phyloP scores from a whole-genome alignment of 1,284 basidiomycete genomes.

The Ustilago loliicola region DNA sequence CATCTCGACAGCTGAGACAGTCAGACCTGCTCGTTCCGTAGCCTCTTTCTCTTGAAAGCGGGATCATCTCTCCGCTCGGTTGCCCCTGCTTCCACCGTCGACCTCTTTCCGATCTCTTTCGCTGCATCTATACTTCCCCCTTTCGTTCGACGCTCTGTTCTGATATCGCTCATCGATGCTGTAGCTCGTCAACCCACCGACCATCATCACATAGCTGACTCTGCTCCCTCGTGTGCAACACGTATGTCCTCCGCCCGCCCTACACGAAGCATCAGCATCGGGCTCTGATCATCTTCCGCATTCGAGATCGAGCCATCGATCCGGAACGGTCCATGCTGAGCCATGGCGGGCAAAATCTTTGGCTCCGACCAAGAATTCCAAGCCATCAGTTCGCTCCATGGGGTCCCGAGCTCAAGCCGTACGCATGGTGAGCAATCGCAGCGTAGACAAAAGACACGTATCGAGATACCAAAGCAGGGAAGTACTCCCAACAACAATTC shows the following conservation, averaged over 20 bases:
- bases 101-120: not conserved
- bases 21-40: not conserved
- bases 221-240: not conserved
- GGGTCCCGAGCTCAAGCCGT: constrained; percentile 9
- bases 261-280: not conserved
- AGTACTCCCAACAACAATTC: not conserved
- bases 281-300: not conserved
- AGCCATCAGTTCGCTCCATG: constrained; percentile 8
- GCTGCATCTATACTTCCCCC: not conserved
- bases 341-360: constrained; percentile 16
- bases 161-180: not conserved
- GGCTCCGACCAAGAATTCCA: not conserved
- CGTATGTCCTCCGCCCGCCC: not conserved
- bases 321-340: not conserved
- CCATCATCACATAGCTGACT: not conserved
- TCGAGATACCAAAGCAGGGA: constrained; percentile 18
- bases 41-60: not conserved
- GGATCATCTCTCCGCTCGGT: not conserved
- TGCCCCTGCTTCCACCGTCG: not conserved
- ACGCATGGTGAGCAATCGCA: not conserved
- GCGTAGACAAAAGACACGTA: not conserved
- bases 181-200: not conserved
- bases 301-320: not conserved
- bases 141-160: not conserved
- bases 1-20: not conserved